Evolutionary conservation across 2,329 filamentous ascomycete genomes (phyloP).

Genomic region (Ambrosiella cleistominuta): DNA sequence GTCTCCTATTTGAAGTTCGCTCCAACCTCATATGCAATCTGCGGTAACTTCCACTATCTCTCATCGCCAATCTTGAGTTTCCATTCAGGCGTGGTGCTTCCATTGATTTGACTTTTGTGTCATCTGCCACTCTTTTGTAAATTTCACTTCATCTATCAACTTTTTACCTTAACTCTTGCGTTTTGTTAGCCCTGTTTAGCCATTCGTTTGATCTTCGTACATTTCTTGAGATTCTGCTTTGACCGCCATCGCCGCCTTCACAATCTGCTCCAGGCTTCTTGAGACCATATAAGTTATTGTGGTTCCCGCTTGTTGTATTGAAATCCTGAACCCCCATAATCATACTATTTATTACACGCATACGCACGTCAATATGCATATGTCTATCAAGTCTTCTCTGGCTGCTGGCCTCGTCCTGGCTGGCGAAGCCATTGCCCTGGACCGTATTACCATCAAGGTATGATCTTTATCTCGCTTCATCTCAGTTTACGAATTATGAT

Average conservation of each 20-base stretch:
- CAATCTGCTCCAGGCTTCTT: neutral
- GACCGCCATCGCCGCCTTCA: neutral
- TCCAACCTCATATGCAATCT: conserved; percentile 12
- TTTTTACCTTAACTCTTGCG: neutral
- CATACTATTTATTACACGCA: neutral
- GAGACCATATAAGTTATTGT: neutral
- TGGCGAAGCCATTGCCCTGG: conserved; percentile 26
- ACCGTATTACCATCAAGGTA: conserved; percentile 55
- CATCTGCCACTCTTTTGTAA: conserved; percentile 5
- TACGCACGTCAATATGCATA: conserved; percentile 18
- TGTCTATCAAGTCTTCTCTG: conserved; percentile 15
- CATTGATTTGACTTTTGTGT: conserved; percentile 7
- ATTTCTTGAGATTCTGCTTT: conserved; percentile 3
- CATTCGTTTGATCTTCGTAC: conserved; percentile 10
- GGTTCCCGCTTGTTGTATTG: neutral
- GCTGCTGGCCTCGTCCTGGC: conserved; percentile 26
- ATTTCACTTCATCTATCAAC: neutral
- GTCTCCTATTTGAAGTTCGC: neutral
- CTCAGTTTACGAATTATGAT: neutral
- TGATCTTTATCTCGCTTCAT: neutral
- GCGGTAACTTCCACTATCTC: conserved; percentile 9
- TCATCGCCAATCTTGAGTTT: neutral
- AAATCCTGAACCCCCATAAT: neutral
- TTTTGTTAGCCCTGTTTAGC: neutral
- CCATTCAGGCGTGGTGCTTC: neutral